Base-by-base conservation (phyloP, 225 moss, liverwort and hornwort genomes). In the Sphagnum tenellum region DNA sequence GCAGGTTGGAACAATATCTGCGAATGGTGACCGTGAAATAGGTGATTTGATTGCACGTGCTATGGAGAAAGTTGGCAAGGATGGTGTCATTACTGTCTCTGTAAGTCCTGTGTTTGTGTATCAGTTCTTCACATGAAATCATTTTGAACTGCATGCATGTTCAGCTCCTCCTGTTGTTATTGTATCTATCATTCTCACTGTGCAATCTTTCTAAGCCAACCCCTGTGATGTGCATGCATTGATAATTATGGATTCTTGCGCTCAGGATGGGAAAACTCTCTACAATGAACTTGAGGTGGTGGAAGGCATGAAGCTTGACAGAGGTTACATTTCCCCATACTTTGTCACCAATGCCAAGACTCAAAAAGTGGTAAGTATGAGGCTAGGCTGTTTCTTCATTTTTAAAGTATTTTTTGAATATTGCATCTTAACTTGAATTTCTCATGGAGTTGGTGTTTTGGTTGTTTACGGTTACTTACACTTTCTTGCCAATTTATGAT, bases 251-350 rank as follows among this genome's bases (percentile, higher is more conserved):
- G 3, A 9, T 52, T 7, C 56, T 13, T 55, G 60, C 60, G 6
- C 63, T 51, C 65, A 81, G 81, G 84, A 85, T 69, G 78, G 81
- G 12, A 81, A 78, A 61, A 85, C 84, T 49, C 61, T 85, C 12
- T 71, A 73, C 55, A 85, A 85, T 64, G 81, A 85, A 56, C 69
- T 81, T 63, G 84, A 85, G 66, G 81, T 85, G 67, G 79, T 78
- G 54, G 82, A 86, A 50, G 85, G 85, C 12, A 86, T 86, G 82
- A 82, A 74, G 74, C 70, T 86, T 4, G 85, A 82, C 53, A 85
- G 82, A 63, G 85, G 76, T 47, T 82, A 77, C 46, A 77, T 85
- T 66, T 85, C 82, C 45, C 82, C 81, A 29, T 74, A 86, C 62
- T 85, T 82, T 57, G 76, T 86, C 56, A 86, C 82, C 67, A 79